These are phyloP conservation scores for Saccharum hybrid DNA, from an alignment of 202 grass and related monocot species.

Conservation along the genomic window DNA sequence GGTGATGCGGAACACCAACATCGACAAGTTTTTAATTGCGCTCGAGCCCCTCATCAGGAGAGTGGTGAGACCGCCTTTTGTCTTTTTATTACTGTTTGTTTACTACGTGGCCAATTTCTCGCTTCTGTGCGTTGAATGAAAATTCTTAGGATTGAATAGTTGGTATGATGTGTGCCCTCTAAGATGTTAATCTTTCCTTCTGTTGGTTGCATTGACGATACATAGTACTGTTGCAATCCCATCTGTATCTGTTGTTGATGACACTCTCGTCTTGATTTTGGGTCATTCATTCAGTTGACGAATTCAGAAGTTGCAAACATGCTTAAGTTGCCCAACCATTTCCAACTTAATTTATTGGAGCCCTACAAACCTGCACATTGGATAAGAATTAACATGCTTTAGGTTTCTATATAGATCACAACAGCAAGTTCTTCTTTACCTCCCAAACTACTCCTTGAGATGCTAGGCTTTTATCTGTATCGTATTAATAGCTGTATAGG, in stretches of 20 bases:
- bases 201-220: neutral
- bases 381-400: neutral
- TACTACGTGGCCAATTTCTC: constrained; percentile 6
- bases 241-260: neutral
- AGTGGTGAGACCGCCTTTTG: constrained; percentile 46
- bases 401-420: neutral
- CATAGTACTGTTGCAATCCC: neutral
- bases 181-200: neutral
- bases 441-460: neutral
- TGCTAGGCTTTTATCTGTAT: neutral
- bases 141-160: neutral
- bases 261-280: neutral
- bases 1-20: constrained; percentile 60
- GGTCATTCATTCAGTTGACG: neutral
- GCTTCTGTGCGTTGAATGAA: neutral
- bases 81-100: neutral
- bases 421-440: neutral
- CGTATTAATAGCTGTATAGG: neutral
- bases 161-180: neutral
- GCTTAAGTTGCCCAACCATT: neutral
- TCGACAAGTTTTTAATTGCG: constrained; percentile 54
- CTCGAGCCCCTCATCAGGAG: constrained; percentile 60
- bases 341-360: neutral
- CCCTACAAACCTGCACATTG: neutral
- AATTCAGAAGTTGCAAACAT: neutral